phyloP scores from a whole-genome alignment of 1,139 yeast genomes.

The Suzukiozyma palmioleophila region DNA sequence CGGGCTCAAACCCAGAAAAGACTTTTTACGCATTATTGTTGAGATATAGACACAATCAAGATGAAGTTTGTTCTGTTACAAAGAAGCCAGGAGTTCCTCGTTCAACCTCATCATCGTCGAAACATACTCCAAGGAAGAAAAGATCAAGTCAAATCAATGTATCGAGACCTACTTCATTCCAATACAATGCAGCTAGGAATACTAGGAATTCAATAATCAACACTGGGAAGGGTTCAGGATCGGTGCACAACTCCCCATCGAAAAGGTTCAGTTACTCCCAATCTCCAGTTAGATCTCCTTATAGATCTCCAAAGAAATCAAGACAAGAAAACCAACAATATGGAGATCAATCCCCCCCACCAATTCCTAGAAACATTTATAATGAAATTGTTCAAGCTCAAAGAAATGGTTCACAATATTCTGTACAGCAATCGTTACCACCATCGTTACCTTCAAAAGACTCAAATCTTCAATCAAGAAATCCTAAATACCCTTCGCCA shows the following conservation, averaged over 20 bases:
- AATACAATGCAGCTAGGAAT: slow-evolving; percentile 20
- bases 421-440: slow-evolving; percentile 24
- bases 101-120: slow-evolving; percentile 14
- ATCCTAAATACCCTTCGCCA: slow-evolving; percentile 2
- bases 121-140: slow-evolving; percentile 35
- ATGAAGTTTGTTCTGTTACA: slow-evolving; percentile 18
- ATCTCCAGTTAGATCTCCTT: slow-evolving; percentile 21
- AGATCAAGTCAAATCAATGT: slow-evolving; percentile 51
- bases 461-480: slow-evolving; percentile 14
- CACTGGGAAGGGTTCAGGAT: slow-evolving; percentile 19
- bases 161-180: slow-evolving; percentile 56
- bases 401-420: slow-evolving; percentile 18
- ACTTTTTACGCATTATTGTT: slow-evolving; percentile 66
- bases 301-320: slow-evolving; percentile 20
- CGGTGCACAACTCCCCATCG: slow-evolving; percentile 28
- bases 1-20: slow-evolving; percentile 67
- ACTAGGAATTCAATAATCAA: slow-evolving; percentile 22
- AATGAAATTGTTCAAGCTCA: slow-evolving; percentile 44
- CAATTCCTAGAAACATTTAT: slow-evolving; percentile 43
- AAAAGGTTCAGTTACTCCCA: slow-evolving; percentile 10
- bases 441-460: slow-evolving; percentile 44
- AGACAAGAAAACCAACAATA: slow-evolving; percentile 7
- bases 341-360: slow-evolving; percentile 17
- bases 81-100: slow-evolving; percentile 9
- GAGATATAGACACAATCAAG: slow-evolving; percentile 50